Percentiles rank a stretch among this genome's conserved stretches.
Evolutionary conservation across 2,329 filamentous ascomycete genomes (phyloP).

Genomic region (Byssoonygena ceratinophila): DNA sequence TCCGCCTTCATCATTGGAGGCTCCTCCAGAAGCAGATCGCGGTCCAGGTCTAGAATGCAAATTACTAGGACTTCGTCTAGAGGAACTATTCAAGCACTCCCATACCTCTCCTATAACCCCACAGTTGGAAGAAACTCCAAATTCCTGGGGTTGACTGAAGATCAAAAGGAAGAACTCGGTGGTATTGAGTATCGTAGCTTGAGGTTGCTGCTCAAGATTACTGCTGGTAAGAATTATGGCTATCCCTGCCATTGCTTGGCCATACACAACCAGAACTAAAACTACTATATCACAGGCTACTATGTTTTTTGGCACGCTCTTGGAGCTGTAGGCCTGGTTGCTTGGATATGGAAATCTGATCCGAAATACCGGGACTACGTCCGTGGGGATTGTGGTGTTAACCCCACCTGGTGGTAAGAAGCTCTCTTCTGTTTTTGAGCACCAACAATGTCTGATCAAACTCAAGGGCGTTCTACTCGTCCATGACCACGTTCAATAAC

Average conservation of each 20-base stretch:
- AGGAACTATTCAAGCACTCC: conserved; percentile 24
- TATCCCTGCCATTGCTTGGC: not conserved
- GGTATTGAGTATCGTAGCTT: conserved; percentile 45
- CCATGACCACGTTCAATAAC: conserved; percentile 45
- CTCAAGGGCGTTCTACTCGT: conserved; percentile 41
- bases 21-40: conserved; percentile 12
- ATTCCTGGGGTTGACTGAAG: conserved; percentile 36
- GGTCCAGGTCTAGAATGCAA: conserved; percentile 13
- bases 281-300: conserved; percentile 30
- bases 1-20: conserved; percentile 35
- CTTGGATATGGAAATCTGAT: conserved; percentile 38
- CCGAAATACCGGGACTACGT: conserved; percentile 35
- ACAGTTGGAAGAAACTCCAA: conserved; percentile 40
- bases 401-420: conserved; percentile 42
- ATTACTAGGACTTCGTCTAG: conserved; percentile 10
- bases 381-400: conserved; percentile 29
- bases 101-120: conserved; percentile 35
- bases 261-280: not conserved
- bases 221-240: conserved; percentile 25
- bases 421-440: not conserved
- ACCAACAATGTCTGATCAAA: not conserved
- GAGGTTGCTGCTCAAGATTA: conserved; percentile 42
- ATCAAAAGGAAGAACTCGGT: conserved; percentile 39
- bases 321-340: conserved; percentile 40
- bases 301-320: conserved; percentile 40